Percentiles rank a stretch among this genome's conserved stretches.
Evolutionary conservation across 768 basidiomycete genomes (phyloP).

Genomic region (Tulasnella sp.): DNA sequence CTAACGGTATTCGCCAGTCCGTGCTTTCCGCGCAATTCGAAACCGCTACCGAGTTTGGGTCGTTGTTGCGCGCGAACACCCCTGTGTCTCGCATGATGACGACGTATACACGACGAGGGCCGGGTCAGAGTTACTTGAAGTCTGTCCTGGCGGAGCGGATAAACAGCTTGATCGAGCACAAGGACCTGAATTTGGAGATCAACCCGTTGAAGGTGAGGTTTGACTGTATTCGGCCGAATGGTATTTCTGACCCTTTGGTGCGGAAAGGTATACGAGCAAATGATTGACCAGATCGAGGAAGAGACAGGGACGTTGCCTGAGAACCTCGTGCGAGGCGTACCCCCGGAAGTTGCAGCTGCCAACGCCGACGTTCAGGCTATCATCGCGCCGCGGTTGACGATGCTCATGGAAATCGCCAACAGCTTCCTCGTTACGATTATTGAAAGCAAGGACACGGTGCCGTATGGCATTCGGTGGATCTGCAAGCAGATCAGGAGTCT

Average conservation of each 20-base stretch:
- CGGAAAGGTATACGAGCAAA: slow-evolving; percentile 92
- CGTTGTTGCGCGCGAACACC: slow-evolving; percentile 93
- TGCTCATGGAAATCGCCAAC: slow-evolving; percentile 99
- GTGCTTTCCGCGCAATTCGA: slow-evolving; percentile 98
- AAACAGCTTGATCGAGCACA: slow-evolving; percentile 97
- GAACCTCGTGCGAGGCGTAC: slow-evolving; percentile 83
- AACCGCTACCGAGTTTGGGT: slow-evolving; percentile 98
- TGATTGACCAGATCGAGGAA: slow-evolving; percentile 98
- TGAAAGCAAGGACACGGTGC: slow-evolving; percentile 95
- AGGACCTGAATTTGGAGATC: slow-evolving; percentile 97
- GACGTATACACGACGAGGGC: slow-evolving; percentile 96
- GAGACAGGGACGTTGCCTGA: slow-evolving; percentile 86
- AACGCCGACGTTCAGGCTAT: slow-evolving; percentile 96
- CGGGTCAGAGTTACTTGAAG: slow-evolving; percentile 97
- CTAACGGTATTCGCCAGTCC: slow-evolving; percentile 40
- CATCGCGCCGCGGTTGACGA: slow-evolving; percentile 90
- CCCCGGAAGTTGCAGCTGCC: slow-evolving; percentile 87
- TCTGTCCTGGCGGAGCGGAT: slow-evolving; percentile 94
- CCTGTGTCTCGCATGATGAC: slow-evolving; percentile 99
- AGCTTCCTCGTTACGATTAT: slow-evolving; percentile 96
- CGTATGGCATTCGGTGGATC: slow-evolving; percentile 99
- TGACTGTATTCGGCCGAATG: neutral
- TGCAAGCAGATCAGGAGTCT: slow-evolving; percentile 98
- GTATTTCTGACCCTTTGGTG: neutral
- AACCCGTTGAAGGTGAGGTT: slow-evolving; percentile 83